Conservation (phyloP, 495 filamentous ascomycete species). For the Mytilinidion resinicola region DNA sequence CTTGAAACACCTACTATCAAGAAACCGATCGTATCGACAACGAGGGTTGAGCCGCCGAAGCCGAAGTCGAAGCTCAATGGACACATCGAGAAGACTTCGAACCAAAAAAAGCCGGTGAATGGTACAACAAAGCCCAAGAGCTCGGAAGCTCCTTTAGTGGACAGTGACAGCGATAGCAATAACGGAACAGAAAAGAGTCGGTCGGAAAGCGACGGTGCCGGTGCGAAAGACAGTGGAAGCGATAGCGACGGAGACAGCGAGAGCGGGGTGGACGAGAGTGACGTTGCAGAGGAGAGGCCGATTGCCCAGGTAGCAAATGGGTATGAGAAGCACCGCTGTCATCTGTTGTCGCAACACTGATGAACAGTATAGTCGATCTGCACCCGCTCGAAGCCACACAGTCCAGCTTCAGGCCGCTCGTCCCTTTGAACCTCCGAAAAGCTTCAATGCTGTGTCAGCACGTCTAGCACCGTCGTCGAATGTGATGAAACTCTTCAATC, state of each 20-base stretch:
- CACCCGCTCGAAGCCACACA: slow-evolving; percentile 8
- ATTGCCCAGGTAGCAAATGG: background rate
- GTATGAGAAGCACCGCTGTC: background rate
- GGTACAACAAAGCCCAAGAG: background rate
- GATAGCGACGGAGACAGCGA: slow-evolving; percentile 14
- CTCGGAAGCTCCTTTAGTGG: background rate
- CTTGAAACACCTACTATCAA: background rate
- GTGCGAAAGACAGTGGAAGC: background rate
- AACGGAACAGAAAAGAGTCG: background rate
- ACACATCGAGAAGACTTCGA: no score
- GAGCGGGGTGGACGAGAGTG: background rate
- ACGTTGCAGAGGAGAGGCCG: slow-evolving; percentile 10
- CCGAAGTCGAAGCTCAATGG: no score
- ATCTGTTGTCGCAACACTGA: slow-evolving; percentile 2
- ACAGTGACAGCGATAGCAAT: slow-evolving; percentile 1
- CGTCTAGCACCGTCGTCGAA: slow-evolving; percentile 16
- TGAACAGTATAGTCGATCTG: slow-evolving; percentile 2
- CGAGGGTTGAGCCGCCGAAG: background rate
- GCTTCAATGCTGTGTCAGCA: slow-evolving; percentile 31
- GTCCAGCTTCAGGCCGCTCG: slow-evolving; percentile 36
- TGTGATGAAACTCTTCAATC: slow-evolving; percentile 20
- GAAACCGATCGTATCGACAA: slow-evolving; percentile 3
- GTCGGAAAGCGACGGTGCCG: background rate
- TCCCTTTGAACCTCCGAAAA: slow-evolving; percentile 36
- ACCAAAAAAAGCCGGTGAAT: no score